Base-by-base conservation (phyloP, 768 basidiomycete species). In the Psilocybe sp. region DNA sequence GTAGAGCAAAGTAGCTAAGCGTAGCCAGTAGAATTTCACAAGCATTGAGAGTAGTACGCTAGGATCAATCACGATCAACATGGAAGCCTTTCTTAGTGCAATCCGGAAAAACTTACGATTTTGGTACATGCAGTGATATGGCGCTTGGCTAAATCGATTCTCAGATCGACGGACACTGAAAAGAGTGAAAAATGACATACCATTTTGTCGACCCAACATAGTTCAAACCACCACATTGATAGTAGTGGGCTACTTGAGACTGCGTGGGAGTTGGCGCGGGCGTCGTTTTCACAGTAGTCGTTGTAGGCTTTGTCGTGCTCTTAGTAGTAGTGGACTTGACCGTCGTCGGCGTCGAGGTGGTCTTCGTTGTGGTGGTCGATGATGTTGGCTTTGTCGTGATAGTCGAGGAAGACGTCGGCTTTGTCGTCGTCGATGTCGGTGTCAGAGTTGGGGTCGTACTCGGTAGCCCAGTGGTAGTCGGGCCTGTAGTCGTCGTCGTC, bases 21-120 rank as follows among this genome's bases (percentile, higher is more conserved):
- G 23, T 28, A 7, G 23, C 23, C 3, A 28, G 4, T 7, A 28
- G 3, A 28, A 28, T 4, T 7, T 50, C 38, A 54, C 2, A 54
- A 13, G 16, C 53, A 54, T 23, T 54, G 53, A 1, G 49, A 54
- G 39, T 54, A 54, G 20, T 50, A 54, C 13, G 53, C 53, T 54
- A 19, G 14, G 19, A 16, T 20, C 14, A 13, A 2, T 7, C 5
- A 12, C 1, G 2, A 14, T 44, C 20, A 39, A 7, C 15, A 20
- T 28, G 15, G 4, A 13, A 15, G n/a, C 6, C 12, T 19, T 1
- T 6, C 2, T 2, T 11, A 8, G 9, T 5, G 20, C 4, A 13
- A n/a, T 16, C 16, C 8, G 16, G 12, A 18, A 31, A 11, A 9
- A 33, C 53, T 54, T 19, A 54, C 53, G 53, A 36, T 54, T 54